Base-by-base conservation (phyloP, 108 stramenopile species). In the Mediolabrus comicus region DNA sequence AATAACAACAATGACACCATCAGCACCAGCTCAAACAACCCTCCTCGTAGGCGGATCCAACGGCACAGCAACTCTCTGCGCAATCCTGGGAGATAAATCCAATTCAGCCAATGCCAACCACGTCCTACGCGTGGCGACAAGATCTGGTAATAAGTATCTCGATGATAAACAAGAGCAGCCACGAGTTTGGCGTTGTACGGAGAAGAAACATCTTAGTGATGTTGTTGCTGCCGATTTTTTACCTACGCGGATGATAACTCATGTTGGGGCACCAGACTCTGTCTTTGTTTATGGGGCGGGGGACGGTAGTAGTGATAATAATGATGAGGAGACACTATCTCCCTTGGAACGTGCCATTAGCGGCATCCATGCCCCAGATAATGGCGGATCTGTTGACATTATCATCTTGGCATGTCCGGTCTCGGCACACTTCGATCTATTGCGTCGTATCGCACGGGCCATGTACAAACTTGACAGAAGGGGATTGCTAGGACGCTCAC, bases 41-140 rank as follows among this genome's bases (percentile, higher is more conserved):
- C 75, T 80, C 74, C 69, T 80, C n/a, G 55, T 80, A 28, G 79
- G 79, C 52, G 79, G 79, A 16, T 80, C 79, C 57, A 80, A 80
- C 79, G 79, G 79, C 69, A 80, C 79, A 24, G 49, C 79, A 51
- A 80, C 79, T 54, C 79, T 80, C 38, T 64, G 59, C 62, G 68
- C 79, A 38, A 75, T 80, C 33, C 62, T 80, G 43, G 69, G 79
- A 39, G 79, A 80, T 26, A 70, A 66, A 53, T 80, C 79, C 74
- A 76, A 80, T 62, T 62, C 79, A 14, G 19, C 19, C 61, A 80
- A 80, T 43, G 55, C 49, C 27, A 39, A 39, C 32, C 79, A 80
- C 69, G 51, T 71, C 11, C 34, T 80, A 12, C 74, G 79, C 36
- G 79, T 80, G 24, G 79, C 75, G 22, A 80, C 79, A 11, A 60